Evolutionary conservation across 306 rosid species (phyloP).

Genomic region (Corylus avellana): DNA sequence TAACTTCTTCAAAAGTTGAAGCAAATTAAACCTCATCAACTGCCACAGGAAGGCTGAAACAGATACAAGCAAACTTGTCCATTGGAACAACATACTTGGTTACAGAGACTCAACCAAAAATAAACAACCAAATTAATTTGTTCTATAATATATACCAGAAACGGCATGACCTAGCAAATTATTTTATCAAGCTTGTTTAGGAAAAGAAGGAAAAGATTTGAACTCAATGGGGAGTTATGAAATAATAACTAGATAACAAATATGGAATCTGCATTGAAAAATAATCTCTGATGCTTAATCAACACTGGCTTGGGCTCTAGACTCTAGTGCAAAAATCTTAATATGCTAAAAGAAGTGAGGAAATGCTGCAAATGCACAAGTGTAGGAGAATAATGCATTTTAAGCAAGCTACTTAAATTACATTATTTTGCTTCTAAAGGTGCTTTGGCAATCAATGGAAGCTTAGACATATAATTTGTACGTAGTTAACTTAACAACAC

Average conservation of each 20-base stretch:
- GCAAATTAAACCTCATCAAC: conserved; percentile 87
- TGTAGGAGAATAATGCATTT: neutral
- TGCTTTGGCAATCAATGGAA: neutral
- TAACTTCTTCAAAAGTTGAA: conserved; percentile 81
- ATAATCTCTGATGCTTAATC: neutral
- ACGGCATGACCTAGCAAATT: neutral
- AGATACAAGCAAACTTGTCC: neutral
- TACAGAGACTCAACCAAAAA: neutral
- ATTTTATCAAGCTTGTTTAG: neutral
- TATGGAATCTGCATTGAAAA: neutral
- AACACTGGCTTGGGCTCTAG: neutral
- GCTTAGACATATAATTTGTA: neutral
- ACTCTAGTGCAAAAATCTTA: neutral
- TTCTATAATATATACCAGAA: neutral
- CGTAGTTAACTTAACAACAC: neutral
- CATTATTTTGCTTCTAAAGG: neutral
- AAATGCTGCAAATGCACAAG: neutral
- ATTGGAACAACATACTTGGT: neutral
- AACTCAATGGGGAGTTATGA: neutral
- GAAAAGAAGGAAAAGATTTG: neutral
- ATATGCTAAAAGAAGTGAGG: neutral
- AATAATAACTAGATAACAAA: neutral
- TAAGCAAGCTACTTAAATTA: neutral
- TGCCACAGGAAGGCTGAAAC: conserved; percentile 94
- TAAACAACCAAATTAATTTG: neutral